Base-by-base conservation (phyloP, 2,329 filamentous ascomycete species). In the Rhinocladiella similis region DNA sequence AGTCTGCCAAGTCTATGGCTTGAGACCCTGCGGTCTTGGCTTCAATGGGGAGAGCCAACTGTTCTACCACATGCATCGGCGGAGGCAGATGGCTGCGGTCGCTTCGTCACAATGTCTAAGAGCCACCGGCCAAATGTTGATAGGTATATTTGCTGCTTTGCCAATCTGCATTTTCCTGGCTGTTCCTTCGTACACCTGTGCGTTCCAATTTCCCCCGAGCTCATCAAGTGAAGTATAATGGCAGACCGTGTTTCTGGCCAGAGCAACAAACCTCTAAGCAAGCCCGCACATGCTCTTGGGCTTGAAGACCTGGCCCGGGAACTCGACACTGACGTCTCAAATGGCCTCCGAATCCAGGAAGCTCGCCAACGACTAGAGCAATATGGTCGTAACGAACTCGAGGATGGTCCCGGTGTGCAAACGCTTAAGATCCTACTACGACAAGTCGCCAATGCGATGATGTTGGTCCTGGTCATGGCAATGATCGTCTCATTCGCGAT, bases 381-480 rank as follows among this genome's bases (percentile, higher is more conserved):
- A 46, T 80, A 82, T 71, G 86, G 86, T 3, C 71, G 74, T 14
- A 89, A 89, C 62, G 81, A 87, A 56, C 78, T 89, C 10, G 83
- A 90, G 43, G 83, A 89, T 18, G 85, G 80, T 18, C 84, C 81
- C 25, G 83, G 82, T 25, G 85, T 91, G 47, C 82, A 68, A 80
- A 85, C 87, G 77, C 85, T 80, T 66, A 91, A 86, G 65, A 88
- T 89, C 58, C 72, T 89, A 19, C 74, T 88, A 47, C 77, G 80
- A 29, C 86, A 89, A 67, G 75, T 89, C 51, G 84, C 84, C 57
- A 89, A 89, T 70, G 85, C 85, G 13, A 83, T 89, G 82, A 88
- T 83, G 62, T 69, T 89, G 70, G 70, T 75, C 51, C 73, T 86
- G 49, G 80, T 83, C 50, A 73, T 81, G 53, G 82, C 78, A 54